phyloP scores from a whole-genome alignment of 192 early-diverging fungal genomes.

The Coemansia sp. region DNA sequence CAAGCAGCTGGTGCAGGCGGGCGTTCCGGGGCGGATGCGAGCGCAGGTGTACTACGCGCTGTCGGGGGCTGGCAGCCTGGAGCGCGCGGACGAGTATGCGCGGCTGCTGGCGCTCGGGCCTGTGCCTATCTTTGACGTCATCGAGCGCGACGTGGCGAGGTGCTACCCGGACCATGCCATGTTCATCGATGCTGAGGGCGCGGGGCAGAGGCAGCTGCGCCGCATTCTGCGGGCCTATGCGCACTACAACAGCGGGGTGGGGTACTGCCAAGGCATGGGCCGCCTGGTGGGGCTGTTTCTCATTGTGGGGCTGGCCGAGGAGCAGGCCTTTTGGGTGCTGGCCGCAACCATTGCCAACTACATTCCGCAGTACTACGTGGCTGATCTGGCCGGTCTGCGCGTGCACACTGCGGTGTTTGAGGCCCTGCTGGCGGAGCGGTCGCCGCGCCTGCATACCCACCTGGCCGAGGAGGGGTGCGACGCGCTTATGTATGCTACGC shows the following conservation, averaged over 20 bases:
- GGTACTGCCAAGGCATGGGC: constrained; percentile 98
- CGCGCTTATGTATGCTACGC: constrained; percentile 87
- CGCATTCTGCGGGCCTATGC: constrained; percentile 82
- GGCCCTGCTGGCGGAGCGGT: constrained; percentile 65
- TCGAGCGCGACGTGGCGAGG: constrained; percentile 83
- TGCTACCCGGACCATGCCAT: constrained; percentile 88
- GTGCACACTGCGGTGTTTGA: constrained; percentile 85
- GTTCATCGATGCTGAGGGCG: constrained; percentile 68
- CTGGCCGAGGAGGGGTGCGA: constrained; percentile 71
- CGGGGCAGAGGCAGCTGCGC: constrained; percentile 76
- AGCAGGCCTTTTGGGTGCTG: constrained; percentile 90
- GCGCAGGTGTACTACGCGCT: constrained; percentile 42
- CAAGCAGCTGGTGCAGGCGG: constrained; percentile 51
- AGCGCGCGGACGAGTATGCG: constrained; percentile 27
- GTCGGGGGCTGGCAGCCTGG: constrained; percentile 24
- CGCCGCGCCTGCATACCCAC: constrained; percentile 65
- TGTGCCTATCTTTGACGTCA: constrained; percentile 77
- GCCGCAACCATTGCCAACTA: constrained; percentile 70
- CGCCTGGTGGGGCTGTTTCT: constrained; percentile 87
- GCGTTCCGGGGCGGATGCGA: constrained; percentile 29
- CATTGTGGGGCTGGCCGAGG: constrained; percentile 75
- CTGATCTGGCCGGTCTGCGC: constrained; percentile 68
- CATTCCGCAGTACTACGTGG: constrained; percentile 77
- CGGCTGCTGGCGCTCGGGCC: constrained; percentile 16
- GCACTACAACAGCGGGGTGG: constrained; percentile 77